Conservation (phyloP, 345 rosid species). For the Iberis pinnata region DNA sequence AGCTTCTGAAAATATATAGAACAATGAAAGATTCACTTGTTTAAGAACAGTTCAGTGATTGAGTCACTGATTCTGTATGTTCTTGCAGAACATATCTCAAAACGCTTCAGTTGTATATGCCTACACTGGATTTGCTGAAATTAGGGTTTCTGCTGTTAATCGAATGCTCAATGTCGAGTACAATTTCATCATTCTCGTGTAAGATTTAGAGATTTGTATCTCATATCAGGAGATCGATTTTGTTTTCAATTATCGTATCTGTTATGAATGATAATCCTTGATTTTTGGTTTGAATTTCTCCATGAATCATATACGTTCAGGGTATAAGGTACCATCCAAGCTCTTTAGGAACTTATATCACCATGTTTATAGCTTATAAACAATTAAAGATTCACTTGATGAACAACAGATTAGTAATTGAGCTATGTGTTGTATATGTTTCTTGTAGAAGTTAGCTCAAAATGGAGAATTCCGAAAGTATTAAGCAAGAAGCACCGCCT, state of each 20-base stretch:
- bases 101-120: background rate
- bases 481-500: slow-evolving; percentile 27
- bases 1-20: background rate
- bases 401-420: too few relatives aligned
- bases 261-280: too few relatives aligned
- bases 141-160: slow-evolving; percentile 11
- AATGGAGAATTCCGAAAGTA: background rate
- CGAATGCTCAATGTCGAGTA: background rate
- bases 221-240: background rate
- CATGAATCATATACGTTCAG: too few relatives aligned
- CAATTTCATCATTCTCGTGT: background rate
- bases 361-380: background rate
- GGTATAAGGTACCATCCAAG: too few relatives aligned
- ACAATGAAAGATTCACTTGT: background rate
- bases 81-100: too few relatives aligned
- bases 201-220: slow-evolving; percentile 3
- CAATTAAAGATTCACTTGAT: background rate
- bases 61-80: too few relatives aligned
- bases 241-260: background rate
- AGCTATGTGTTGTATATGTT: too few relatives aligned
- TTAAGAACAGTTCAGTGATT: too few relatives aligned
- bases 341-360: background rate
- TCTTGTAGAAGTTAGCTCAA: background rate
- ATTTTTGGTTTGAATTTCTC: too few relatives aligned
- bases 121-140: background rate